phyloP scores from a whole-genome alignment of 805 yeast genomes.

The Deakozyma indianensis region DNA sequence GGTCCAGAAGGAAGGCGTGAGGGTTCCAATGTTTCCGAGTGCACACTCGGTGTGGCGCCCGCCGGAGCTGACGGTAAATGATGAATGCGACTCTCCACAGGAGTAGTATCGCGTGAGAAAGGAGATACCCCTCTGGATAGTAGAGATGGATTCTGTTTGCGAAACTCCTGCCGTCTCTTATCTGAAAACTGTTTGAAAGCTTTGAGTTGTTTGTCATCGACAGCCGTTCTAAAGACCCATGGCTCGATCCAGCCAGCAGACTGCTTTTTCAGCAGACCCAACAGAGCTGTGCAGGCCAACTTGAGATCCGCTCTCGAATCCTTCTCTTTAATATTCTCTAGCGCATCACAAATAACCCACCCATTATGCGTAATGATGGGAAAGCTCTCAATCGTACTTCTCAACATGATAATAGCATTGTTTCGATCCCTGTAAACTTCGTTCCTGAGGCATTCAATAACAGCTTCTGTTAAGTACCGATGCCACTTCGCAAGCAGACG shows the following conservation, averaged over 20 bases:
- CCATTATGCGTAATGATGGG: conserved; percentile 62
- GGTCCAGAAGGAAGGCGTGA: background rate
- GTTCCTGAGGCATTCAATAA: conserved; percentile 27
- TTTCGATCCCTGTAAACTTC: conserved; percentile 67
- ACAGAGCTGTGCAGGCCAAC: conserved; percentile 41
- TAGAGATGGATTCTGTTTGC: too few species aligned
- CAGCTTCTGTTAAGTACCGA: conserved; percentile 28
- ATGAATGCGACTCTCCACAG: too few species aligned
- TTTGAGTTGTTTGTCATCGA: background rate
- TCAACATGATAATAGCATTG: conserved; percentile 65
- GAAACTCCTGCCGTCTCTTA: background rate
- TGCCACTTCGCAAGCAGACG: conserved; percentile 43
- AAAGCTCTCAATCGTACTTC: conserved; percentile 47
- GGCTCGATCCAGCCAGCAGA: conserved; percentile 14
- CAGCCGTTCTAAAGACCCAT: background rate
- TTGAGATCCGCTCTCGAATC: conserved; percentile 71
- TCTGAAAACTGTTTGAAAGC: background rate
- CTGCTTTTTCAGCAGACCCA: conserved; percentile 15
- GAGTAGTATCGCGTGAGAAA: too few species aligned
- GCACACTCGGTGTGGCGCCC: too few species aligned
- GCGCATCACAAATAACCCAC: conserved; percentile 29
- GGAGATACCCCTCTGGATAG: too few species aligned
- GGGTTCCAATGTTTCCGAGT: too few species aligned
- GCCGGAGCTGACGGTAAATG: too few species aligned
- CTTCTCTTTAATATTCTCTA: conserved; percentile 31